phyloP scores from a whole-genome alignment of 169 alveolate species.

The Eimeria maxima region DNA sequence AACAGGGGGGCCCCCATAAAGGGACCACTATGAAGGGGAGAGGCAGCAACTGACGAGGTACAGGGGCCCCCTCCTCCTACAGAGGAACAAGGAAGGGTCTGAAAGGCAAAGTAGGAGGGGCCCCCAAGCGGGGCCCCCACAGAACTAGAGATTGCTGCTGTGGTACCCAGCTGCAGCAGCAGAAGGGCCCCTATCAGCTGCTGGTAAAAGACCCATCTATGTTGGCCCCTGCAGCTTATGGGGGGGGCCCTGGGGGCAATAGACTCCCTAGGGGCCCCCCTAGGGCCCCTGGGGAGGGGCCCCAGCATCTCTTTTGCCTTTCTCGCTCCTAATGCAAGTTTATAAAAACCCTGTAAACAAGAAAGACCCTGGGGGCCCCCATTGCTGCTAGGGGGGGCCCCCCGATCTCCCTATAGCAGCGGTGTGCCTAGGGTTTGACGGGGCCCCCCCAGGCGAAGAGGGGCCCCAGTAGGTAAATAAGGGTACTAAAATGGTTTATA shows the following conservation, averaged over 20 bases:
- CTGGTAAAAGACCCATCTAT: not conserved
- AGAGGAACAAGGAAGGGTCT: not conserved
- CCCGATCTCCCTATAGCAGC: not conserved
- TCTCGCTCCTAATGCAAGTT: not conserved
- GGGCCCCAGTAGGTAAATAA: not conserved
- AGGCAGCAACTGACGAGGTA: not conserved
- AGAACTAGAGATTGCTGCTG: not conserved
- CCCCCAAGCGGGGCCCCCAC: not conserved
- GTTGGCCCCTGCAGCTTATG: not conserved
- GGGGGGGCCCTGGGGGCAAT: not conserved
- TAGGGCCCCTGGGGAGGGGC: slow-evolving; percentile 13
- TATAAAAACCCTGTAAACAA: not conserved
- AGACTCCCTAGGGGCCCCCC: not conserved
- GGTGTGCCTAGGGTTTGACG: not conserved
- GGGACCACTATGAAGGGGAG: not conserved
- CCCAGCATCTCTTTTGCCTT: not conserved
- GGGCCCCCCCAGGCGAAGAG: not conserved
- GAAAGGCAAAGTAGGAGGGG: not conserved
- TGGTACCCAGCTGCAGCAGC: slow-evolving; percentile 8
- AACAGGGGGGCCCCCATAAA: slow-evolving; percentile 13
- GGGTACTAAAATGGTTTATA: not conserved
- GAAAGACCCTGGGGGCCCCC: slow-evolving; percentile 15
- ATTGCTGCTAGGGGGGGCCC: not conserved
- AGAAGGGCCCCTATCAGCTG: not conserved
- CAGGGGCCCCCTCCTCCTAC: not conserved